phyloP scores from a whole-genome alignment of 352 stramenopile species.

The Phytophthora melonis region DNA sequence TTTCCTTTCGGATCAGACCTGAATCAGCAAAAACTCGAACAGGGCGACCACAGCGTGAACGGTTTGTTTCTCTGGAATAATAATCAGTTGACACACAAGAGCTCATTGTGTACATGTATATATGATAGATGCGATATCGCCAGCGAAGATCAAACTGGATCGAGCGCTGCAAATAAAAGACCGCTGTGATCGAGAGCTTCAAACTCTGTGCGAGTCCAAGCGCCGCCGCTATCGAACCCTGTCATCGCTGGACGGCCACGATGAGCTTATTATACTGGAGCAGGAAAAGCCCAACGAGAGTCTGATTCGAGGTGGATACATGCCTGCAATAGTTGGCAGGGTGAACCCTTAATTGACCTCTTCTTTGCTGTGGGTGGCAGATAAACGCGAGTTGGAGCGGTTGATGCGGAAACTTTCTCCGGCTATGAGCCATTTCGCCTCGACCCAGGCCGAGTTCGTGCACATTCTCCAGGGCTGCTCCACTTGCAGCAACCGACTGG shows the following conservation, averaged over 20 bases:
- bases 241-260: slow-evolving; percentile 28
- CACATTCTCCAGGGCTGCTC: slow-evolving; percentile 62
- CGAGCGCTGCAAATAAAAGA: slow-evolving; percentile 62
- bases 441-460: slow-evolving; percentile 67
- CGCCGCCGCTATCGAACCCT: slow-evolving; percentile 17
- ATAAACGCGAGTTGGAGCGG: slow-evolving; percentile 64
- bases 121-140: slow-evolving; percentile 1
- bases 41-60: background rate
- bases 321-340: background rate
- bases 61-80: slow-evolving; percentile 2
- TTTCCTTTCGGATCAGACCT: background rate
- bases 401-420: slow-evolving; percentile 73
- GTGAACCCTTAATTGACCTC: slow-evolving; percentile 8
- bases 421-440: slow-evolving; percentile 62
- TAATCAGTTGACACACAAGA: background rate
- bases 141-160: slow-evolving; percentile 58
- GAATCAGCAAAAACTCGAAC: background rate
- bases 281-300: slow-evolving; percentile 52
- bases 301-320: slow-evolving; percentile 39
- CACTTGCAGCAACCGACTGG: slow-evolving; percentile 60
- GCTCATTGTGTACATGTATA: background rate
- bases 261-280: slow-evolving; percentile 41
- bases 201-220: slow-evolving; percentile 57
- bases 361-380: slow-evolving; percentile 26
- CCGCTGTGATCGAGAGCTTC: slow-evolving; percentile 62